These are phyloP conservation scores for Aspergillus sp. DNA, from an alignment of 2,329 filamentous ascomycete genomes.

Conservation along the genomic window DNA sequence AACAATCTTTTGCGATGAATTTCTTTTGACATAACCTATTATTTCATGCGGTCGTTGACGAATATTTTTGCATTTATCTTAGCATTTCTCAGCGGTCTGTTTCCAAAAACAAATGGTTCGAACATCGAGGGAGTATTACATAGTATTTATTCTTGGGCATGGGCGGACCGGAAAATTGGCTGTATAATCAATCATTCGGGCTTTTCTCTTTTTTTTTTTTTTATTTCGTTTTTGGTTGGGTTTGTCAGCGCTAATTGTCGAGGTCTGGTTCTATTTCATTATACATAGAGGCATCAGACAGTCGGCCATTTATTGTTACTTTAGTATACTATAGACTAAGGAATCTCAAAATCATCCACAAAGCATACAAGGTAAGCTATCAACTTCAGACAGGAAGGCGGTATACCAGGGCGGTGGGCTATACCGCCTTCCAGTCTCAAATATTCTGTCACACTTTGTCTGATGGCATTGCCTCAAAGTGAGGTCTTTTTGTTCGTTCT, in stretches of 20 bases:
- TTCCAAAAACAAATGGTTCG: slow-evolving; percentile 12
- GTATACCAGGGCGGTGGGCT: too few relatives aligned
- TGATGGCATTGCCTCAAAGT: not conserved
- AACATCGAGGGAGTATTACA: slow-evolving; percentile 21
- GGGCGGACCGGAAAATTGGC: slow-evolving; percentile 18
- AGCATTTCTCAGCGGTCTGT: slow-evolving; percentile 28
- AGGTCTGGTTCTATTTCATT: slow-evolving; percentile 9
- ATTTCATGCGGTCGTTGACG: slow-evolving; percentile 8
- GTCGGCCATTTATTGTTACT: not conserved
- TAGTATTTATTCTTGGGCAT: slow-evolving; percentile 13
- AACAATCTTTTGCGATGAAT: slow-evolving; percentile 13
- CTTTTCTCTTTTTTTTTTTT: too few relatives aligned
- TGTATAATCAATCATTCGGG: slow-evolving; percentile 16
- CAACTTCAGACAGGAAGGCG: too few relatives aligned
- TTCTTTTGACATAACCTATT: slow-evolving; percentile 12
- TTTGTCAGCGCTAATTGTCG: slow-evolving; percentile 9
- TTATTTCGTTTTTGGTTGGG: slow-evolving; percentile 7
- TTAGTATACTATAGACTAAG: not conserved
- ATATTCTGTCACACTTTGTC: not conserved
- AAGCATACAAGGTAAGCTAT: not conserved
- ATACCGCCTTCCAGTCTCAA: not conserved
- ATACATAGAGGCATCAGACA: slow-evolving; percentile 12
- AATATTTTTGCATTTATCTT: slow-evolving; percentile 16
- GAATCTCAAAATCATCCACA: not conserved
- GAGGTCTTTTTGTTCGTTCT: not conserved